phyloP scores from a whole-genome alignment of 2,329 filamentous ascomycete genomes.

The Exophiala xenobiotica region DNA sequence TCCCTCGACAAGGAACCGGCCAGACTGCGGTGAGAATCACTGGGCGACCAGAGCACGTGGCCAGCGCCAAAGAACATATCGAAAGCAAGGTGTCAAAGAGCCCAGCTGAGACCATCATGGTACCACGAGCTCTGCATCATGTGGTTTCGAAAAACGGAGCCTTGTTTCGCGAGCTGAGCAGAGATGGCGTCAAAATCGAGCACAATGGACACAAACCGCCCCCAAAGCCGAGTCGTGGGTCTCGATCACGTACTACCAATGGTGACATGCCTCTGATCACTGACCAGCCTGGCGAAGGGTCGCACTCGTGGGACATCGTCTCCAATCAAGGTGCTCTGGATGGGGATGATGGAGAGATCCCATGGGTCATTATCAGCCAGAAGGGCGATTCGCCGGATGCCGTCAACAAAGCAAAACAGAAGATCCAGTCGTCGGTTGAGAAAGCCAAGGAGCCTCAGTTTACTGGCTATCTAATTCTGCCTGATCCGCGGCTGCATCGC shows the following conservation, averaged over 20 bases:
- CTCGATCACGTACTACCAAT: slow-evolving; percentile 50
- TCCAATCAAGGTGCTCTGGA: slow-evolving; percentile 27
- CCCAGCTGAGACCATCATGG: slow-evolving; percentile 80
- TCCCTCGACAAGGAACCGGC: slow-evolving; percentile 83
- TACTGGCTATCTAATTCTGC: slow-evolving; percentile 83
- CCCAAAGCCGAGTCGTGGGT: slow-evolving; percentile 57
- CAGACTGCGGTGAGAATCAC: slow-evolving; percentile 83
- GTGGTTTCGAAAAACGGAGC: slow-evolving; percentile 81
- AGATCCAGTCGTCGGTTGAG: slow-evolving; percentile 70
- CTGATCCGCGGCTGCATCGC: slow-evolving; percentile 85
- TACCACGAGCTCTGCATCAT: slow-evolving; percentile 83
- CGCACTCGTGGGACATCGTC: slow-evolving; percentile 81
- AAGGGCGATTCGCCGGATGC: slow-evolving; percentile 60
- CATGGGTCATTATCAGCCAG: slow-evolving; percentile 82
- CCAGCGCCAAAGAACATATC: slow-evolving; percentile 85
- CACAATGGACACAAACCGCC: slow-evolving; percentile 80
- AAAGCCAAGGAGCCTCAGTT: slow-evolving; percentile 52
- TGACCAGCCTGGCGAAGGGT: slow-evolving; percentile 70
- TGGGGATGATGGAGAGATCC: slow-evolving; percentile 46
- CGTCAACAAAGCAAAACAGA: slow-evolving; percentile 75
- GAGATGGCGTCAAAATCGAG: slow-evolving; percentile 86
- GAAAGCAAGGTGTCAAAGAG: slow-evolving; percentile 75
- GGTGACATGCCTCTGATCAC: slow-evolving; percentile 81
- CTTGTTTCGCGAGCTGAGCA: slow-evolving; percentile 87
- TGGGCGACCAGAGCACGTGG: slow-evolving; percentile 74